These are phyloP conservation scores for Colletotrichum sp. DNA, from an alignment of 2,329 filamentous ascomycete genomes.

Conservation along the genomic window DNA sequence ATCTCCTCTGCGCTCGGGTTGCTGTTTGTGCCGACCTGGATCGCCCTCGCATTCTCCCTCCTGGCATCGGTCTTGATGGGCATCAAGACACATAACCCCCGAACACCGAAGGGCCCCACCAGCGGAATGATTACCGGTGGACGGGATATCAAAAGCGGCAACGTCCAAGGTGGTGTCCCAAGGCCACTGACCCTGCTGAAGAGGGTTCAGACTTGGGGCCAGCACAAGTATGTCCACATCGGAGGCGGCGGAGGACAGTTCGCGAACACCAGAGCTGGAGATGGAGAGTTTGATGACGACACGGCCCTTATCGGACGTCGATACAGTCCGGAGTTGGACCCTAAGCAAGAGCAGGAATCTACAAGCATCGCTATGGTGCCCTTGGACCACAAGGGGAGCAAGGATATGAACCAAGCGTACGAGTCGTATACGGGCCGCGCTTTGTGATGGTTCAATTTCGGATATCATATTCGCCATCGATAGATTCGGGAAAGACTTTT, in stretches of 20 bases:
- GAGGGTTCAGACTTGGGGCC: slow-evolving; percentile 23
- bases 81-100: background rate
- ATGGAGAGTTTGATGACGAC: background rate
- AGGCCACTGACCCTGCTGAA: slow-evolving; percentile 21
- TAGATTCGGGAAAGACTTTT: background rate
- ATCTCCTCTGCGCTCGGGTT: slow-evolving; percentile 25
- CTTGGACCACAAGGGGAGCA: slow-evolving; percentile 23
- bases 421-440: slow-evolving; percentile 25
- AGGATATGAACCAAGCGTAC: slow-evolving; percentile 27
- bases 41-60: slow-evolving; percentile 27
- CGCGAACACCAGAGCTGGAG: background rate
- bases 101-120: background rate
- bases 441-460: background rate
- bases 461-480: background rate
- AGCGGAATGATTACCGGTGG: background rate
- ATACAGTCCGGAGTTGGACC: background rate
- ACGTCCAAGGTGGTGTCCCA: background rate
- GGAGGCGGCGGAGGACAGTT: background rate
- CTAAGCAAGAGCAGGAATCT: background rate
- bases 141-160: background rate
- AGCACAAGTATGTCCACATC: slow-evolving; percentile 36
- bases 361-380: slow-evolving; percentile 22
- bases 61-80: slow-evolving; percentile 21
- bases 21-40: slow-evolving; percentile 31
- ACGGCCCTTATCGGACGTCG: background rate